Percentiles rank a stretch among this genome's conserved stretches.
These are phyloP conservation scores for Heimioporus sp. DNA, from an alignment of 768 basidiomycete species.

Conservation along the genomic window DNA sequence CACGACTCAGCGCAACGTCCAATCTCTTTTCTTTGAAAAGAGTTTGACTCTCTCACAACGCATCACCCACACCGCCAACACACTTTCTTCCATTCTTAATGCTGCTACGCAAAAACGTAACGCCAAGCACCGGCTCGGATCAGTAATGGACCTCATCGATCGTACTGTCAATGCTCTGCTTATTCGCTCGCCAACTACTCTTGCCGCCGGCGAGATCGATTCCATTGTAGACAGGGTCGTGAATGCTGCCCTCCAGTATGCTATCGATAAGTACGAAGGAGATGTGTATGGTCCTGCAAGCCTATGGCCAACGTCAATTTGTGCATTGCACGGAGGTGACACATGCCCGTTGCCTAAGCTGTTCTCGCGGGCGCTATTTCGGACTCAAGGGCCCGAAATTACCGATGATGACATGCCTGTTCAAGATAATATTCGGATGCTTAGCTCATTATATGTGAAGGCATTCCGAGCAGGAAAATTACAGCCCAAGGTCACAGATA, in stretches of 20 bases:
- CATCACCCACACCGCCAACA: constrained; percentile 60
- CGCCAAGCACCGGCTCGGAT: constrained; percentile 54
- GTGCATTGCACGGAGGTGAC: constrained; percentile 59
- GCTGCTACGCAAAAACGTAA: constrained; percentile 47
- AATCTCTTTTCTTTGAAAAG: constrained; percentile 67
- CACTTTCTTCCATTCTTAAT: constrained; percentile 53
- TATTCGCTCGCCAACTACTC: constrained; percentile 41
- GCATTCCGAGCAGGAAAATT: constrained; percentile 64
- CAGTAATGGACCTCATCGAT: constrained; percentile 78
- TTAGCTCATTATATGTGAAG: constrained; percentile 53
- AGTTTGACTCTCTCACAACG: constrained; percentile 57
- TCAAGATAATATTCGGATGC: constrained; percentile 17
- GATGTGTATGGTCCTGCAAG: constrained; percentile 34
- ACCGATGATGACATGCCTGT: neutral
- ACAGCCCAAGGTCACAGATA: constrained; percentile 56
- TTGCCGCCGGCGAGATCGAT: constrained; percentile 65
- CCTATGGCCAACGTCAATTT: constrained; percentile 58
- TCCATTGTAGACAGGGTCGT: constrained; percentile 65
- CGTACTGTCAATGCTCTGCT: constrained; percentile 61
- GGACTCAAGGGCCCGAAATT: constrained; percentile 21
- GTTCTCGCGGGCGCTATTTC: constrained; percentile 43
- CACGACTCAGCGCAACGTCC: constrained; percentile 47
- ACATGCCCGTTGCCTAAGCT: constrained; percentile 53
- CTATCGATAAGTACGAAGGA: constrained; percentile 59
- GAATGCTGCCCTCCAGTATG: constrained; percentile 74